Evolutionary conservation across 108 stramenopile species (phyloP).

Genomic region (Fistulifera pelliculosa): DNA sequence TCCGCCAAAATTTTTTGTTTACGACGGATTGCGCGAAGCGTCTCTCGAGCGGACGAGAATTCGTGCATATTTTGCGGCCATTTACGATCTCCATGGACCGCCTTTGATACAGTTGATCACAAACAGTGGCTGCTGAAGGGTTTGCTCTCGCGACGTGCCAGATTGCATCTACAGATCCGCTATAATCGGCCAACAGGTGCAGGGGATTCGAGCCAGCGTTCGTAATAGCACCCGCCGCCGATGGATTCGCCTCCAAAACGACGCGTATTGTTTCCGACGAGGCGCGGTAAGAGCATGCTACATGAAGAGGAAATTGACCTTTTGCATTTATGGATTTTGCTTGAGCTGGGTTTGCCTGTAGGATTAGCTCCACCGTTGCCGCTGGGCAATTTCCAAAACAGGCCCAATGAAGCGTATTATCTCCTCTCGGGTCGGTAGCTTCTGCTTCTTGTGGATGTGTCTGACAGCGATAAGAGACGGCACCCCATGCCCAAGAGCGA

Average conservation of each 20-base stretch:
- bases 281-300: constrained; percentile 28
- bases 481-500: constrained; percentile 26
- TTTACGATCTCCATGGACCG: constrained; percentile 22
- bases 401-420: constrained; percentile 21
- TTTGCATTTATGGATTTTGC: constrained; percentile 12
- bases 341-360: constrained; percentile 16
- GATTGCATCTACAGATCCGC: constrained; percentile 12
- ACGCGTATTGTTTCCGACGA: constrained; percentile 12
- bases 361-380: constrained; percentile 11
- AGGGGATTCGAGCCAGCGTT: constrained; percentile 10
- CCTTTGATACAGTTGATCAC: constrained; percentile 16
- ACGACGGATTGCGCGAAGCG: constrained; percentile 7
- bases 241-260: constrained; percentile 21
- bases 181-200: constrained; percentile 30
- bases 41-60: constrained; percentile 8
- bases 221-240: constrained; percentile 6
- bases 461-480: constrained; percentile 23
- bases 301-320: constrained; percentile 28
- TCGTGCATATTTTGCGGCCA: constrained; percentile 19
- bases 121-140: constrained; percentile 5
- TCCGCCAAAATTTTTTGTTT: background rate
- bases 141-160: constrained; percentile 13
- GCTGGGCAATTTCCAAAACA: constrained; percentile 19
- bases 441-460: constrained; percentile 30
- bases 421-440: constrained; percentile 8